These are phyloP conservation scores for Arabis hirsuta DNA, from an alignment of 345 rosid species.

Conservation along the genomic window DNA sequence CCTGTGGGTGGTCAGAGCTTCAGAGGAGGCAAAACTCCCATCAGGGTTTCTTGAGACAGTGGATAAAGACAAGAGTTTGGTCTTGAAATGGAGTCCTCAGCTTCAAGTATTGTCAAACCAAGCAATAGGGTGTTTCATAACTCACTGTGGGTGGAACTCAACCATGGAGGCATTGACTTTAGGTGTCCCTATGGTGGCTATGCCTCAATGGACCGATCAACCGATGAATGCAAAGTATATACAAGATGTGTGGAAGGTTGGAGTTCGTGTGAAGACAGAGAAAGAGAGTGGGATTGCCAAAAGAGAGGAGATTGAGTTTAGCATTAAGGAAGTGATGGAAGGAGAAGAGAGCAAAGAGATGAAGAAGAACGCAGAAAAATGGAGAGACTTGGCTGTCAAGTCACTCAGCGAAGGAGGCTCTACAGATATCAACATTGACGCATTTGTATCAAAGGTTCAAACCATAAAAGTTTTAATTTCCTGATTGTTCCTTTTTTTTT, in stretches of 20 bases:
- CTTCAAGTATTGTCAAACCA: constrained; percentile 51
- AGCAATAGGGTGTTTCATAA: constrained; percentile 62
- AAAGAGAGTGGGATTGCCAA: constrained; percentile 55
- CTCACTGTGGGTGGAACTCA: constrained; percentile 75
- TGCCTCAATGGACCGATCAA: constrained; percentile 64
- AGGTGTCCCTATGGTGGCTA: constrained; percentile 63
- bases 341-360: constrained; percentile 51
- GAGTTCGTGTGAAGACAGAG: constrained; percentile 54
- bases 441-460: constrained; percentile 42
- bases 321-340: constrained; percentile 60
- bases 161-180: constrained; percentile 56
- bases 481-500: not conserved
- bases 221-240: constrained; percentile 60
- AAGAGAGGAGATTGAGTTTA: constrained; percentile 54
- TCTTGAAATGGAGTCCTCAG: constrained; percentile 64
- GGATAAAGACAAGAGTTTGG: constrained; percentile 41
- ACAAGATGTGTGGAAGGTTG: constrained; percentile 65
- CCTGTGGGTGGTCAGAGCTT: constrained; percentile 61
- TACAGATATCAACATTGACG: constrained; percentile 52
- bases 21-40: constrained; percentile 59
- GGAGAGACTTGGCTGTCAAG: constrained; percentile 54
- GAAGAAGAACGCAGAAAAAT: constrained; percentile 49
- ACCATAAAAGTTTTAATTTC: constrained; percentile 6
- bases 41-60: constrained; percentile 29
- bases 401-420: constrained; percentile 59